Evolutionary conservation across 2,329 filamentous ascomycete species (phyloP).

Genomic region (Beauveria sp.): DNA sequence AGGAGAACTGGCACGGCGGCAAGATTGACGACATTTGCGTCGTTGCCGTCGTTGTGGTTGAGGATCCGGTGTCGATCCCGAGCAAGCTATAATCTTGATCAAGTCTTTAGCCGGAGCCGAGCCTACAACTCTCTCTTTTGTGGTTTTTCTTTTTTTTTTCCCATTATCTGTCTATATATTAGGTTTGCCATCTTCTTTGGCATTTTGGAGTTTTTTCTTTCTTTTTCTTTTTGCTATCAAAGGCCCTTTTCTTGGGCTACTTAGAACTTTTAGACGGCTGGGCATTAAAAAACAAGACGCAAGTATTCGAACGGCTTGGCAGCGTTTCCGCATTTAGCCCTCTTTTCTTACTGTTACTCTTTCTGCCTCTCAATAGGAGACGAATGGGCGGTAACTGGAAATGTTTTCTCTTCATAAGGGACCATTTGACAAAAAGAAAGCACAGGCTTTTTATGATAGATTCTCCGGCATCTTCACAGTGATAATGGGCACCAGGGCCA

Average conservation of each 20-base stretch:
- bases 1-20: conserved; percentile 81
- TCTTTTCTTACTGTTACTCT: background rate
- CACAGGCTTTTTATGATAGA: too few species aligned
- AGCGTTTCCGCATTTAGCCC: background rate
- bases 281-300: background rate
- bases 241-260: background rate
- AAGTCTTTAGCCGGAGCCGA: background rate
- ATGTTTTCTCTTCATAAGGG: background rate
- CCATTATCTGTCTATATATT: background rate
- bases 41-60: conserved; percentile 69
- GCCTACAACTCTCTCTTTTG: background rate
- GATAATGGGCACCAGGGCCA: too few species aligned
- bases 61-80: conserved; percentile 23
- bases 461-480: too few species aligned
- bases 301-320: background rate
- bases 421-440: background rate
- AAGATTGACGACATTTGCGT: conserved; percentile 96
- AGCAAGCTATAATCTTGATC: conserved; percentile 25
- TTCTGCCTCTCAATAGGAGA: background rate
- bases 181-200: background rate
- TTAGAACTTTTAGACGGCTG: conserved; percentile 8
- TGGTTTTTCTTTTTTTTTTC: background rate
- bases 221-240: background rate
- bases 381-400: background rate
- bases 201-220: conserved; percentile 3